phyloP scores from a whole-genome alignment of 148 eudicot species.

The Amaranthus hypochondriacus region DNA sequence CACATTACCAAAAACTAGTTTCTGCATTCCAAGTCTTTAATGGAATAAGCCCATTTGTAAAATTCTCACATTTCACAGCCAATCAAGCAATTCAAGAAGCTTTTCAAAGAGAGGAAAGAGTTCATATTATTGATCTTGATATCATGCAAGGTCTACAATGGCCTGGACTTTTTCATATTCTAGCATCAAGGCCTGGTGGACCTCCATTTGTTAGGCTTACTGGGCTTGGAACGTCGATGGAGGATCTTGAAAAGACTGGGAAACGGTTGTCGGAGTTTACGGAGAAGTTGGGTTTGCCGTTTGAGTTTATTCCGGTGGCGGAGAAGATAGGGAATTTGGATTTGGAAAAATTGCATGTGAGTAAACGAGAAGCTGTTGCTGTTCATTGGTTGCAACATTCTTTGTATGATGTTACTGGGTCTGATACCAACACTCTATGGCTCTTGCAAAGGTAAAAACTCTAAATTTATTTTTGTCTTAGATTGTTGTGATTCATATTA shows the following conservation, averaged over 20 bases:
- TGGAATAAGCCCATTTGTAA: slow-evolving; percentile 86
- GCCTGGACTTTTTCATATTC: slow-evolving; percentile 88
- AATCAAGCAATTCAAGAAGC: slow-evolving; percentile 98
- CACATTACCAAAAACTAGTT: slow-evolving; percentile 51
- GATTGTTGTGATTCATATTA: not conserved
- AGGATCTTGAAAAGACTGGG: slow-evolving; percentile 79
- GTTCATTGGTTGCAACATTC: slow-evolving; percentile 98
- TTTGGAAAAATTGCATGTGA: slow-evolving; percentile 59
- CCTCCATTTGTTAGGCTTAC: slow-evolving; percentile 77
- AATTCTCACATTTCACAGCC: slow-evolving; percentile 93
- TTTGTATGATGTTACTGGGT: slow-evolving; percentile 86
- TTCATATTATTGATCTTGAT: slow-evolving; percentile 88
- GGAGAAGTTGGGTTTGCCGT: slow-evolving; percentile 69
- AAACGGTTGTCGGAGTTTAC: slow-evolving; percentile 82
- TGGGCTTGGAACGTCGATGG: slow-evolving; percentile 68
- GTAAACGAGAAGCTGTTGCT: slow-evolving; percentile 81
- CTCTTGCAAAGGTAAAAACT: slow-evolving; percentile 68
- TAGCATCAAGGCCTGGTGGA: slow-evolving; percentile 86
- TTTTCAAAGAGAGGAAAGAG: slow-evolving; percentile 70
- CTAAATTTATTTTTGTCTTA: not conserved
- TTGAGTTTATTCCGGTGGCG: slow-evolving; percentile 72
- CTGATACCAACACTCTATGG: slow-evolving; percentile 70
- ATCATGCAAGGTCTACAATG: slow-evolving; percentile 96
- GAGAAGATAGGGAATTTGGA: slow-evolving; percentile 81
- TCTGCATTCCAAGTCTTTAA: slow-evolving; percentile 92